Evolutionary conservation across 2,329 filamentous ascomycete genomes (phyloP).

Genomic region (Amesomyces nigricolor): DNA sequence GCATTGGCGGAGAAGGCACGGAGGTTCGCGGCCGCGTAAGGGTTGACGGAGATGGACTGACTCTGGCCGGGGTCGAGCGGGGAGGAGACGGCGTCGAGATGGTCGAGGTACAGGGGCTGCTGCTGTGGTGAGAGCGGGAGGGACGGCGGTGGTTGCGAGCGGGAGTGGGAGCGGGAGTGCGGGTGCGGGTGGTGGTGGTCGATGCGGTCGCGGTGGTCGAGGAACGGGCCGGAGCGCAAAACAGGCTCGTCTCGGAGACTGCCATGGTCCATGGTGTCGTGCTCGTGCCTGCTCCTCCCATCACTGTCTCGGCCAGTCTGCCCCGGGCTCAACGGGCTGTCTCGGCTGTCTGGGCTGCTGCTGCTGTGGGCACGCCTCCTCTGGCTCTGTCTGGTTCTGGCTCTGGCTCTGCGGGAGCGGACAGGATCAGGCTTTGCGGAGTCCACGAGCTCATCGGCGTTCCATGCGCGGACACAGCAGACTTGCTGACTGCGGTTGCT

Average conservation of each 20-base stretch:
- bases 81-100: conserved; percentile 5
- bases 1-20: conserved; percentile 33
- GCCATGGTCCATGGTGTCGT: conserved; percentile 27
- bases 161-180: not conserved
- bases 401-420: conserved; percentile 16
- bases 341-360: conserved; percentile 6
- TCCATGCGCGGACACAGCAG: conserved; percentile 40
- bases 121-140: conserved; percentile 9
- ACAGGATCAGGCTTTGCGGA: conserved; percentile 36
- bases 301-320: conserved; percentile 16
- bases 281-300: conserved; percentile 16
- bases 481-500: conserved; percentile 5
- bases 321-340: not conserved
- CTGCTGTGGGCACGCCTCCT: conserved; percentile 15
- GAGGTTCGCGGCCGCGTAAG: conserved; percentile 36
- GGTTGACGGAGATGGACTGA: conserved; percentile 27
- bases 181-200: not conserved
- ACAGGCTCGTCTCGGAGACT: conserved; percentile 25
- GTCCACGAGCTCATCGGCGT: conserved; percentile 35
- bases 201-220: conserved; percentile 16
- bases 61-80: conserved; percentile 7
- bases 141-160: conserved; percentile 1
- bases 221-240: conserved; percentile 22
- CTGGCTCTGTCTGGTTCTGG: no score
- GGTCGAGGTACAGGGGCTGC: conserved; percentile 11